Percentiles rank a stretch among this genome's conserved stretches.
Evolutionary conservation across 306 rosid genomes (phyloP).

Genomic region (Vicia villosa): DNA sequence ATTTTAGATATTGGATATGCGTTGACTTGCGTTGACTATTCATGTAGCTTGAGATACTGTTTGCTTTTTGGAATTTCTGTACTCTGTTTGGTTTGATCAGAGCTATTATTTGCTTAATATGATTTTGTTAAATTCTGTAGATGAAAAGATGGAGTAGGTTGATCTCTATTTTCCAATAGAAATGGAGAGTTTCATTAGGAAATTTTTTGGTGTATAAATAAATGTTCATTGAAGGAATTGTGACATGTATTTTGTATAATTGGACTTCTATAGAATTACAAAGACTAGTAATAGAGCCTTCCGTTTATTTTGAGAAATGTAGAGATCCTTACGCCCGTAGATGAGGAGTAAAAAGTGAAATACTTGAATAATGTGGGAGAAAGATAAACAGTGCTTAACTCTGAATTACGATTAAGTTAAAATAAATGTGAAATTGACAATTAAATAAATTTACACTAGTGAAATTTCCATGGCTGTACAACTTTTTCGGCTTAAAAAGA

Average conservation of each 20-base stretch:
- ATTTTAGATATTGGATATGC: slow-evolving; percentile 18
- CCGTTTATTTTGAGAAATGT: neutral
- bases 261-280: neutral
- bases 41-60: neutral
- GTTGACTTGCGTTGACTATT: slow-evolving; percentile 42
- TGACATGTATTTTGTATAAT: neutral
- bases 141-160: slow-evolving; percentile 8
- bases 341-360: neutral
- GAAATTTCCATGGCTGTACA: neutral
- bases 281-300: neutral
- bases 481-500: neutral
- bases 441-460: neutral
- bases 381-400: neutral
- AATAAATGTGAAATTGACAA: neutral
- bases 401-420: neutral
- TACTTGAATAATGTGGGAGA: neutral
- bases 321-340: neutral
- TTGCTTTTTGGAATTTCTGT: no score
- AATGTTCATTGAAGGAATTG: neutral
- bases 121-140: neutral
- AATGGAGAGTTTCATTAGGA: neutral
- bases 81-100: no score
- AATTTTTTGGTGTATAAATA: neutral
- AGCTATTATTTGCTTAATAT: slow-evolving; percentile 1
- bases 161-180: neutral